Conservation (phyloP, 495 filamentous ascomycete genomes). For the Tetracladium setigerum region DNA sequence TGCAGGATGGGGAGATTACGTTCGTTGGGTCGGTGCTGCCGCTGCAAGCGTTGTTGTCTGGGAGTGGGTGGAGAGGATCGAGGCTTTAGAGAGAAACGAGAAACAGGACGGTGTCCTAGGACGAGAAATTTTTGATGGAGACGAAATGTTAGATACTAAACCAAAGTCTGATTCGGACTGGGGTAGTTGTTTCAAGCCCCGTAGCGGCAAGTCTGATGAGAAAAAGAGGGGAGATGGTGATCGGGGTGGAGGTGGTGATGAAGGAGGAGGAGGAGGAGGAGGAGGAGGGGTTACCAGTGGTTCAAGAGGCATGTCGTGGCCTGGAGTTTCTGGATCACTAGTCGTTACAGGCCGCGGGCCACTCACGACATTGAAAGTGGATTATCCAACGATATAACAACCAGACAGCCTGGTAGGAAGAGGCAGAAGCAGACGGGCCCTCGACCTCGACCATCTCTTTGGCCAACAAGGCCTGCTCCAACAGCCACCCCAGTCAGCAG, state of each 20-base stretch:
- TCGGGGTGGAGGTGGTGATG: slow-evolving; percentile 7
- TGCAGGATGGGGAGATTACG: slow-evolving; percentile 94
- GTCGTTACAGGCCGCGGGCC: slow-evolving; percentile 31
- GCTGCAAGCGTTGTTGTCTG: slow-evolving; percentile 95
- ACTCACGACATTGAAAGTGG: slow-evolving; percentile 19
- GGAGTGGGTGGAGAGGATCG: slow-evolving; percentile 99
- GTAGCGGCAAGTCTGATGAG: background rate
- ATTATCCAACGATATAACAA: slow-evolving; percentile 3
- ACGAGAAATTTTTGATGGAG: slow-evolving; percentile 90
- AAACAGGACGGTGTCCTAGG: slow-evolving; percentile 93
- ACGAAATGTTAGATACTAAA: slow-evolving; percentile 84
- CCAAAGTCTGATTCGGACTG: slow-evolving; percentile 37
- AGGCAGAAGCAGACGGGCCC: slow-evolving; percentile 1
- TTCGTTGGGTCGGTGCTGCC: slow-evolving; percentile 94
- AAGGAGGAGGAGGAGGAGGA: slow-evolving; percentile 5
- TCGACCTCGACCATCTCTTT: slow-evolving; percentile 13
- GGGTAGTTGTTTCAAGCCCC: background rate
- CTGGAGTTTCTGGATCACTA: slow-evolving; percentile 34
- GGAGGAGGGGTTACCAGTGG: slow-evolving; percentile 18
- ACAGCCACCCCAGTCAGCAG: slow-evolving; percentile 21
- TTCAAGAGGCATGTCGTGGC: slow-evolving; percentile 33
- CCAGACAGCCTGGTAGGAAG: background rate
- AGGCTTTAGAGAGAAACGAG: slow-evolving; percentile 90
- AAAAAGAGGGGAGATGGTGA: background rate
- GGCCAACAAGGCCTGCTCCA: slow-evolving; percentile 20